Conservation (phyloP, 345 rosid genomes). For the Citrus unshiu region DNA sequence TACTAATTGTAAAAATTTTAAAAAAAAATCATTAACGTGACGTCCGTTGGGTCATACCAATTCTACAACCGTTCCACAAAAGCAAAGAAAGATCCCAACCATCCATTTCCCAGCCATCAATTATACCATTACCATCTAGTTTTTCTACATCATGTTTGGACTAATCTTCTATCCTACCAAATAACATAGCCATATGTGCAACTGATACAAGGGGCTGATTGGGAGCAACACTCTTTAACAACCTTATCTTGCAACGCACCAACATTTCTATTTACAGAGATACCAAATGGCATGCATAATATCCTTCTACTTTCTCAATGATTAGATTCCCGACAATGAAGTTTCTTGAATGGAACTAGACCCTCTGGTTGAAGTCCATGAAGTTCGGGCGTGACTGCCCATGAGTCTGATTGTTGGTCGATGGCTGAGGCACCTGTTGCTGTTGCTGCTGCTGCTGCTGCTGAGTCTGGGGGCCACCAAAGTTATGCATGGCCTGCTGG, state of each 20-base stretch:
- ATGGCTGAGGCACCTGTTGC: conserved; percentile 35
- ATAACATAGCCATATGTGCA: conserved; percentile 15
- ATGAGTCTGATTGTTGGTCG: conserved; percentile 26
- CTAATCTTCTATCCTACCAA: conserved; percentile 10
- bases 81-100: neutral
- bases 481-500: conserved; percentile 47
- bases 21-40: neutral
- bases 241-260: conserved; percentile 19
- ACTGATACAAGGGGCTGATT: conserved; percentile 15
- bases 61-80: neutral
- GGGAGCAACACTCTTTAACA: conserved; percentile 2
- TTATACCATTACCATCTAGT: conserved; percentile 10
- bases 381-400: conserved; percentile 47
- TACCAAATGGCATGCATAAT: neutral
- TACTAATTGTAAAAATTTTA: no score
- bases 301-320: conserved; percentile 6
- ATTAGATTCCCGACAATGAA: neutral
- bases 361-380: conserved; percentile 45
- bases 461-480: conserved; percentile 40
- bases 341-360: conserved; percentile 16
- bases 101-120: conserved; percentile 9
- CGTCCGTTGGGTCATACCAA: neutral
- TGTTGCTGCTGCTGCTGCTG: conserved; percentile 29
- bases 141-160: conserved; percentile 8
- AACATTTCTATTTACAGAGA: conserved; percentile 24